Percentiles rank a stretch among this genome's conserved stretches.
phyloP scores from a whole-genome alignment of 495 filamentous ascomycete species.

The Venustampulla echinocandica region DNA sequence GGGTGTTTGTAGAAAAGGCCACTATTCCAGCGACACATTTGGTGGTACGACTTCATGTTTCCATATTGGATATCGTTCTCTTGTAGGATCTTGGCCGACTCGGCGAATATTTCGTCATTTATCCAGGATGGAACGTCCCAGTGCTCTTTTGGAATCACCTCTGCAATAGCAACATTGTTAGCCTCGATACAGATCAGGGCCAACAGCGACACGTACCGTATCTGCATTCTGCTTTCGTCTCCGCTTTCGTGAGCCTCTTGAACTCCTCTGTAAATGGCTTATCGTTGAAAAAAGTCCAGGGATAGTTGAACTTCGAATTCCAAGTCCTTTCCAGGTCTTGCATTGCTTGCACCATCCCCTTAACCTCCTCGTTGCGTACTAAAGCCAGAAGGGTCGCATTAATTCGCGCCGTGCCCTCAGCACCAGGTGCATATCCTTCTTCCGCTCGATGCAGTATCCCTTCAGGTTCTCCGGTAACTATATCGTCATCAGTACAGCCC shows the following conservation, averaged over 20 bases:
- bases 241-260: constrained; percentile 65
- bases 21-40: constrained; percentile 99
- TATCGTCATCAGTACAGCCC: constrained; percentile 8
- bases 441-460: constrained; percentile 63
- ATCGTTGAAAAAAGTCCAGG: constrained; percentile 99
- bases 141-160: constrained; percentile 85
- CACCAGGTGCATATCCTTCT: constrained; percentile 63
- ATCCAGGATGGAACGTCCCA: constrained; percentile 94
- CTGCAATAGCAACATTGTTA: constrained; percentile 33
- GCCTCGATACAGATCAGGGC: background rate
- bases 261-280: constrained; percentile 87
- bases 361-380: constrained; percentile 83
- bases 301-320: constrained; percentile 99
- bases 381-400: constrained; percentile 91
- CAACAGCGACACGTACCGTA: constrained; percentile 53
- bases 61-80: constrained; percentile 87
- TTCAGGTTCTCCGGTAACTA: constrained; percentile 75
- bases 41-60: constrained; percentile 81
- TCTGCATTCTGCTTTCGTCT: constrained; percentile 73
- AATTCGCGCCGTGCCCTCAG: constrained; percentile 67
- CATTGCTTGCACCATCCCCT: constrained; percentile 80
- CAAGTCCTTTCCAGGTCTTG: constrained; percentile 85
- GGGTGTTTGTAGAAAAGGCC: constrained; percentile 97
- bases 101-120: constrained; percentile 71
- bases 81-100: constrained; percentile 73